These are phyloP conservation scores for Pseudoperonospora humuli DNA, from an alignment of 352 stramenopile genomes.

Conservation along the genomic window DNA sequence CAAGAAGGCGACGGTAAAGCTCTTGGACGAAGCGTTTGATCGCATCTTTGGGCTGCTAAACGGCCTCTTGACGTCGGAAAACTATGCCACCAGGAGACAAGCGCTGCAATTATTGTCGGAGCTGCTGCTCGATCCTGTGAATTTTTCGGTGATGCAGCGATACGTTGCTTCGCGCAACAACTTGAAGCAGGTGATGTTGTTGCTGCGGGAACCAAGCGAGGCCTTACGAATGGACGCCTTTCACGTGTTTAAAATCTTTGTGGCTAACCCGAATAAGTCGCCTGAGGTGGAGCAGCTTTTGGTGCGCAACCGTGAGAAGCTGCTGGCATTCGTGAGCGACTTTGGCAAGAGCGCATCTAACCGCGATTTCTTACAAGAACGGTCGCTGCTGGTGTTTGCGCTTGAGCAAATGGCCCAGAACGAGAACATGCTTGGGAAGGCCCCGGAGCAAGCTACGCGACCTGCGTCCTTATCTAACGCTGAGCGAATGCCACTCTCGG, in stretches of 20 bases:
- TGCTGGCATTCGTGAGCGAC: conserved; percentile 64
- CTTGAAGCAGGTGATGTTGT: conserved; percentile 65
- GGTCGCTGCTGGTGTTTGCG: conserved; percentile 62
- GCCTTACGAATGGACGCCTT: conserved; percentile 77
- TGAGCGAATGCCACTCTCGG: conserved; percentile 26
- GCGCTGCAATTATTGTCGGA: conserved; percentile 64
- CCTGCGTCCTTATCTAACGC: conserved; percentile 35
- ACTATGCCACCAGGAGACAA: conserved; percentile 73
- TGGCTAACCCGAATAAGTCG: conserved; percentile 81
- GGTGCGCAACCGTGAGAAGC: conserved; percentile 66
- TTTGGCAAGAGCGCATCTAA: conserved; percentile 69
- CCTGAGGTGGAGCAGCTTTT: conserved; percentile 63
- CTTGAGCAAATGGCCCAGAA: conserved; percentile 55
- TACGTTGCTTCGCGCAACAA: conserved; percentile 68
- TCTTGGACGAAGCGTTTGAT: conserved; percentile 51
- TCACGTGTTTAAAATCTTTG: conserved; percentile 86
- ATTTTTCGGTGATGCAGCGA: conserved; percentile 71
- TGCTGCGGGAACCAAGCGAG: conserved; percentile 68
- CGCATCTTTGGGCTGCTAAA: conserved; percentile 67
- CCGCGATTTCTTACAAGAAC: conserved; percentile 70
- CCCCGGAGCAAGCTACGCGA: conserved; percentile 19
- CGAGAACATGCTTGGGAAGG: conserved; percentile 15
- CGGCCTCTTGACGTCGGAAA: conserved; percentile 43
- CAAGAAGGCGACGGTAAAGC: conserved; percentile 43
- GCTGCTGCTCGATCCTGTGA: conserved; percentile 62